These are phyloP conservation scores for Candida albicans DNA, from an alignment of 1,139 yeast genomes.

Conservation along the genomic window DNA sequence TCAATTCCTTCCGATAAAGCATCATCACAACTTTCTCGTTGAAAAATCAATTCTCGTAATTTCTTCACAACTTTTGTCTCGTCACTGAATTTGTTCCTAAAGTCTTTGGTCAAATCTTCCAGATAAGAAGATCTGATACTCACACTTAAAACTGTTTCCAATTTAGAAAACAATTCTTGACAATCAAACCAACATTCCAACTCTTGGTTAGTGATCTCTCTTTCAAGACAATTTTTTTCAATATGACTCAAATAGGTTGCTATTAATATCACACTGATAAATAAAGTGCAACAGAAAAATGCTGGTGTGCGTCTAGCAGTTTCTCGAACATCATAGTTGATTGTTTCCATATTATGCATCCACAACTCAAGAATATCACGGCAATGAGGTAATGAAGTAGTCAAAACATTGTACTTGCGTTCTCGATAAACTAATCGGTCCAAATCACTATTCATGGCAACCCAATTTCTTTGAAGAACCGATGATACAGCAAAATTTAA, in stretches of 20 bases:
- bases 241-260: conserved; percentile 59
- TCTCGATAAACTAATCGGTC: conserved; percentile 31
- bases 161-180: conserved; percentile 51
- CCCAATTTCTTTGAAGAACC: conserved; percentile 66
- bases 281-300: conserved; percentile 67
- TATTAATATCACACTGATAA: conserved; percentile 57
- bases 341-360: conserved; percentile 65
- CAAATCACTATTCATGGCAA: conserved; percentile 55
- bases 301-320: conserved; percentile 73
- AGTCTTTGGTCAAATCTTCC: conserved; percentile 47
- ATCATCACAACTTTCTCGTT: conserved; percentile 15
- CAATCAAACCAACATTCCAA: conserved; percentile 52
- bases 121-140: conserved; percentile 39
- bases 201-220: conserved; percentile 41
- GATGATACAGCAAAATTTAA: conserved; percentile 56
- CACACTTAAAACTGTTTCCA: conserved; percentile 48
- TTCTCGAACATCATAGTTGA: conserved; percentile 56
- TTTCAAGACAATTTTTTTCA: conserved; percentile 36
- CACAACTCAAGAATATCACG: conserved; percentile 63
- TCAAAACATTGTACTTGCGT: conserved; percentile 55
- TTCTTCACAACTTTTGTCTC: conserved; percentile 5
- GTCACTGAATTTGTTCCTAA: conserved; percentile 7
- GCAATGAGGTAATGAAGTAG: conserved; percentile 58
- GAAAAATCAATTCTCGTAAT: conserved; percentile 10
- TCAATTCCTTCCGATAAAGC: conserved; percentile 11